Evolutionary conservation across 1,284 basidiomycete genomes (phyloP).

Genomic region (Tremellales sp.): DNA sequence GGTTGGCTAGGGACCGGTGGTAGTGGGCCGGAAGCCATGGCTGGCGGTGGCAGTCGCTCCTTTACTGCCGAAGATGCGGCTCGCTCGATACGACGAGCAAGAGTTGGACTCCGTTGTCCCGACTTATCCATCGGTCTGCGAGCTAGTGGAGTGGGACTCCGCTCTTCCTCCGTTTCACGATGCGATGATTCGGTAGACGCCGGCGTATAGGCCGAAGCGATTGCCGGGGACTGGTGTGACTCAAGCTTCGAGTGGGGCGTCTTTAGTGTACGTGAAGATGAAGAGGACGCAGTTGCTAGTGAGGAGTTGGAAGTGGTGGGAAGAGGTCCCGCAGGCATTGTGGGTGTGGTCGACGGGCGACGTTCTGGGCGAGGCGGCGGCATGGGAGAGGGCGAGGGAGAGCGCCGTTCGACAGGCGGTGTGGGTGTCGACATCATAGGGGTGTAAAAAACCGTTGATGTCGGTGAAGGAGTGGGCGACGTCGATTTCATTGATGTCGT

Average conservation of each 20-base stretch:
- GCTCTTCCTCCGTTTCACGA: background rate
- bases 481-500: background rate
- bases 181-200: constrained; percentile 3
- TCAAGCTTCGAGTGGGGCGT: constrained; percentile 28
- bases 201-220: constrained; percentile 9
- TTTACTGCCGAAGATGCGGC: no score
- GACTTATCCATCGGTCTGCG: constrained; percentile 6
- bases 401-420: constrained; percentile 5
- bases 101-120: background rate
- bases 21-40: background rate
- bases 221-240: constrained; percentile 8
- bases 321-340: background rate
- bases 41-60: constrained; percentile 1
- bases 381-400: constrained; percentile 4
- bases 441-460: constrained; percentile 7
- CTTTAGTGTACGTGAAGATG: constrained; percentile 28
- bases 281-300: constrained; percentile 28
- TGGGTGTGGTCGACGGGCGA: background rate
- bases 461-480: constrained; percentile 3
- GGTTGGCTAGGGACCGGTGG: background rate
- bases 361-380: background rate
- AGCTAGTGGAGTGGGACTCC: constrained; percentile 6
- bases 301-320: constrained; percentile 13
- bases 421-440: constrained; percentile 7
- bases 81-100: background rate